These are phyloP conservation scores for Cornus kousa DNA, from an alignment of 148 eudicot genomes.

Conservation along the genomic window DNA sequence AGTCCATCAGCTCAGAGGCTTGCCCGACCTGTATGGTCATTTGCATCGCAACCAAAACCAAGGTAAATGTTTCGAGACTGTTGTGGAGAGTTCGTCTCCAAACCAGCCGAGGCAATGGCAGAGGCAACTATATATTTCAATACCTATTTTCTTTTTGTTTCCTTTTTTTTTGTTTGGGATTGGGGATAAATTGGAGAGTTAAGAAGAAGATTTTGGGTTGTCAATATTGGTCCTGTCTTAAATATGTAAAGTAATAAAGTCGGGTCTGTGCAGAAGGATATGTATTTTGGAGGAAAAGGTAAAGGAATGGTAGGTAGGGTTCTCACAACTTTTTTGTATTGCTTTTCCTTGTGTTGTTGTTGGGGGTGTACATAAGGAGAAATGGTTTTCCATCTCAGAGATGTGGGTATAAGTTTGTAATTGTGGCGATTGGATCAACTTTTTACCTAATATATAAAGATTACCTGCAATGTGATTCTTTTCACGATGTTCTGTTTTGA, in stretches of 20 bases:
- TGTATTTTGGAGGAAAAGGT: background rate
- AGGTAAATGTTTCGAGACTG: slow-evolving; percentile 30
- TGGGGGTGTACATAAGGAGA: slow-evolving; percentile 46
- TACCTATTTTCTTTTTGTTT: background rate
- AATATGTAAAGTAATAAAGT: slow-evolving; percentile 31
- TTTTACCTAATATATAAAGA: slow-evolving; percentile 4
- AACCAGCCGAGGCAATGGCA: too few species aligned
- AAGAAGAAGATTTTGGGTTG: slow-evolving; percentile 13
- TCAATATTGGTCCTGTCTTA: slow-evolving; percentile 18
- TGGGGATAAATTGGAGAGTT: slow-evolving; percentile 12
- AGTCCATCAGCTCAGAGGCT: slow-evolving; percentile 41
- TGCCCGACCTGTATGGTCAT: slow-evolving; percentile 30
- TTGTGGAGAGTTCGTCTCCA: background rate
- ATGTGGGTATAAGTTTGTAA: slow-evolving; percentile 15
- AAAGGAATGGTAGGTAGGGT: slow-evolving; percentile 18
- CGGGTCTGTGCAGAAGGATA: background rate
- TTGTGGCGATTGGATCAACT: slow-evolving; percentile 20
- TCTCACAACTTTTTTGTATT: slow-evolving; percentile 12
- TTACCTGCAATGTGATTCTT: slow-evolving; percentile 14
- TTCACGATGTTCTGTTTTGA: background rate
- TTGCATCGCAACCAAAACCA: slow-evolving; percentile 32
- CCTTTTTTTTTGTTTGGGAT: slow-evolving; percentile 13
- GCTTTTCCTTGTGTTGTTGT: slow-evolving; percentile 21
- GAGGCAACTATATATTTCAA: background rate
- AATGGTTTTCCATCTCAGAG: slow-evolving; percentile 15